Evolutionary conservation across 345 rosid genomes (phyloP).

Genomic region (Populus simonii): DNA sequence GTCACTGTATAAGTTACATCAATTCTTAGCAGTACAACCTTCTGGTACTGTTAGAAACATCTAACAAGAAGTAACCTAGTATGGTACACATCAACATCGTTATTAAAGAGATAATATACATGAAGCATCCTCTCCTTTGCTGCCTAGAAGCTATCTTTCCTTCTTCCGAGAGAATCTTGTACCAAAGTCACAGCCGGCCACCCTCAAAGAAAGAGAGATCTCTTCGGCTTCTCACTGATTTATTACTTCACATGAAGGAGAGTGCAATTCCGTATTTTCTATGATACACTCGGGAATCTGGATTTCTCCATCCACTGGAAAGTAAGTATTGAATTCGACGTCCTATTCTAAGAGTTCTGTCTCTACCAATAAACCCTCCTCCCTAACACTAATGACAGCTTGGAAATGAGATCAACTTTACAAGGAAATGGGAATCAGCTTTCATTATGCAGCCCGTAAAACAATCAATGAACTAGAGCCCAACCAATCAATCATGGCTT

Average conservation of each 20-base stretch:
- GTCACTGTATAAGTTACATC: background rate
- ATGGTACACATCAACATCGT: constrained; percentile 7
- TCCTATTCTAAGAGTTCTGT: constrained; percentile 13
- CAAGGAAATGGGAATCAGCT: constrained; percentile 17
- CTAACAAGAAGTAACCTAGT: background rate
- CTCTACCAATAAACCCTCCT: constrained; percentile 23
- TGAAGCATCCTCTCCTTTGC: constrained; percentile 5
- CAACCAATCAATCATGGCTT: constrained; percentile 24
- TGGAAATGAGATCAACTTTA: constrained; percentile 19
- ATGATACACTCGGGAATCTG: constrained; percentile 8
- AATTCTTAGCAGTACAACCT: constrained; percentile 1
- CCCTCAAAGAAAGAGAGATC: background rate
- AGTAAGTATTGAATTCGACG: constrained; percentile 8
- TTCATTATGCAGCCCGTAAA: constrained; percentile 4
- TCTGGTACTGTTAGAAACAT: constrained; percentile 1
- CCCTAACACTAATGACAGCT: background rate
- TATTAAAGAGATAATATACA: constrained; percentile 31
- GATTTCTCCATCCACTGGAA: constrained; percentile 12
- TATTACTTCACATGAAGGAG: constrained; percentile 8
- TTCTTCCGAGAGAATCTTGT: constrained; percentile 22
- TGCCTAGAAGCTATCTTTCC: constrained; percentile 20
- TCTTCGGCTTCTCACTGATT: constrained; percentile 4
- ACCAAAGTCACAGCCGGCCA: background rate
- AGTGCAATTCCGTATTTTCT: background rate
- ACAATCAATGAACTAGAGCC: constrained; percentile 16